Base-by-base conservation (phyloP, 1,139 yeast species). In the Kluyveromyces sp. region DNA sequence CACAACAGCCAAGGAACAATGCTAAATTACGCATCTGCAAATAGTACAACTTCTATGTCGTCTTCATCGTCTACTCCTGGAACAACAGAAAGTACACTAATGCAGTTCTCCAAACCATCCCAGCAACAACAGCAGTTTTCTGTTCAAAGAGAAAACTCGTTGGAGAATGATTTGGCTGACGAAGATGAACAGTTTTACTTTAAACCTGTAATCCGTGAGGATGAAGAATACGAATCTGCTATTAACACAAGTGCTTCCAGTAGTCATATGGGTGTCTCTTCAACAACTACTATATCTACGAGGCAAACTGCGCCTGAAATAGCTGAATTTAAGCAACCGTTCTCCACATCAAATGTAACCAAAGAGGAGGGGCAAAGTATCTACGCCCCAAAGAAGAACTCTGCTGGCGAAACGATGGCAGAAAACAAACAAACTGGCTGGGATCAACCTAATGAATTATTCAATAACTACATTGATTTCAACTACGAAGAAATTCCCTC, bases 41-140 rank as follows among this genome's bases (percentile, higher is more conserved):
- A 57, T 4, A 42, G 55, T n/a, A 50, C 53, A 6, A 50, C 56
- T 3, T 53, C 58, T 6, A 51, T 41, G 34, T 41, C 51, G 10
- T 57, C 63, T 6, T 53, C 58, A 6, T 51, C 57, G 3, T 59
- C 63, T 4, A 59, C 64, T 4, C 63, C 64, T 27, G 54, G 53
- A 26, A 51, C 49, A 3, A 34, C 50, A 39, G 55, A 50, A 8
- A 41, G 34, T 21, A 39, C 35, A 26, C 35, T 41, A n/a, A 28
- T 34, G 26, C 38, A 41, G 6, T 34, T 34, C 10, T 48, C 46
- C 21, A 50, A 44, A 37, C 39, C 44, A 25, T 33, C 38, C 7
- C 21, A 15, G 21, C 21, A 15, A 15, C 21, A 15, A 15, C 21
- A 15, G 21, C 4, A 41, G 5, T 21, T 46, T 10, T 45, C 50